Evolutionary conservation across 2,329 filamentous ascomycete species (phyloP).

Genomic region (Alternaria sp.): DNA sequence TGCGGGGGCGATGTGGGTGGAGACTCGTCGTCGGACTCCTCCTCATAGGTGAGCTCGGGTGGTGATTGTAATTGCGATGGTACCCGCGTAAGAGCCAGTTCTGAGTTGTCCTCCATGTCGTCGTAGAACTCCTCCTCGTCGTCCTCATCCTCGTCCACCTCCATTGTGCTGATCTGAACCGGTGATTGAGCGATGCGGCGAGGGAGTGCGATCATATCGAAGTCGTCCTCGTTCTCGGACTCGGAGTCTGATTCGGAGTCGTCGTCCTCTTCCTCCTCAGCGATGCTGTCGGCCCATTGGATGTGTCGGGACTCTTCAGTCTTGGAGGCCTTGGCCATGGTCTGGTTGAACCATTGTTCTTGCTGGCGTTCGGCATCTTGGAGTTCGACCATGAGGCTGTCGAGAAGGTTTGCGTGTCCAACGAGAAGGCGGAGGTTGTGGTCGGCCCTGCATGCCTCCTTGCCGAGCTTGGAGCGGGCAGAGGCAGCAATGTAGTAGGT

Average conservation of each 20-base stretch:
- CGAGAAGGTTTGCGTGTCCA: constrained; percentile 97
- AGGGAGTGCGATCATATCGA: constrained; percentile 52
- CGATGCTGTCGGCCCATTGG: constrained; percentile 83
- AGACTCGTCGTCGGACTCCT: constrained; percentile 57
- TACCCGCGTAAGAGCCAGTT: constrained; percentile 55
- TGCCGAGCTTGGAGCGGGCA: constrained; percentile 93
- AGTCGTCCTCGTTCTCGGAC: constrained; percentile 61
- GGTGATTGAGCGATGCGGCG: constrained; percentile 50
- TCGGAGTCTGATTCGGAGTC: constrained; percentile 54
- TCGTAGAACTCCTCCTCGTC: constrained; percentile 55
- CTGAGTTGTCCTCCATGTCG: constrained; percentile 55
- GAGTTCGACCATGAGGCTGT: constrained; percentile 89
- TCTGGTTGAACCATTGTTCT: constrained; percentile 97
- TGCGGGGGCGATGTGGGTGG: constrained; percentile 56
- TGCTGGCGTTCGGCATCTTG: constrained; percentile 94
- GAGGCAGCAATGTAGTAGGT: constrained; percentile 99
- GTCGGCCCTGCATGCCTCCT: constrained; percentile 86
- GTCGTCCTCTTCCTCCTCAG: constrained; percentile 74
- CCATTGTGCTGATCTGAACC: constrained; percentile 52
- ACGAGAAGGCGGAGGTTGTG: constrained; percentile 95
- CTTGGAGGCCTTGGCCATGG: constrained; percentile 76
- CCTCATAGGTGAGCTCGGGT: constrained; percentile 58
- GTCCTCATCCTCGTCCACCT: constrained; percentile 50
- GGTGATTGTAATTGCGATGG: constrained; percentile 53
- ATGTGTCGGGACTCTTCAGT: constrained; percentile 72